Evolutionary conservation across 2,329 filamentous ascomycete species (phyloP).

Genomic region (Trichophyton schoenleinii): DNA sequence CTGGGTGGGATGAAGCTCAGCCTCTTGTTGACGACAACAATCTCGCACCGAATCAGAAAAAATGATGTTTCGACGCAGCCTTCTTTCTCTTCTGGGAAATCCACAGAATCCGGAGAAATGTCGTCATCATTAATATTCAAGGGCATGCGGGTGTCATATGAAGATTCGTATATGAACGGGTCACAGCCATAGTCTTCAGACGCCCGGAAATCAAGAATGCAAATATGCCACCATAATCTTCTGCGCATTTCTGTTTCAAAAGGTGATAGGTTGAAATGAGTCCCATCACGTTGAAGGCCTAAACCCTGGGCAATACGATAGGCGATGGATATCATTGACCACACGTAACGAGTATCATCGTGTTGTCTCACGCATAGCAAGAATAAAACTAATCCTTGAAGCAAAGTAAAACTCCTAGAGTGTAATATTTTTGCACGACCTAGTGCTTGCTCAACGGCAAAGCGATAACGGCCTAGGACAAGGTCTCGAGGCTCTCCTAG

Average conservation of each 20-base stretch:
- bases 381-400: conserved; percentile 52
- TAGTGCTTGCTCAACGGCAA: conserved; percentile 51
- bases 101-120: conserved; percentile 37
- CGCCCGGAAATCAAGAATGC: conserved; percentile 36
- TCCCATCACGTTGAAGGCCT: conserved; percentile 41
- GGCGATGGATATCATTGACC: conserved; percentile 32
- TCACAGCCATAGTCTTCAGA: conserved; percentile 41
- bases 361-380: conserved; percentile 38
- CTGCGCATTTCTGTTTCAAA: conserved; percentile 43
- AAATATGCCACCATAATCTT: conserved; percentile 41
- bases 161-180: conserved; percentile 30
- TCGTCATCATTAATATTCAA: conserved; percentile 43
- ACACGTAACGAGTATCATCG: conserved; percentile 32
- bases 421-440: conserved; percentile 51
- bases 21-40: conserved; percentile 33
- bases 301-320: conserved; percentile 34
- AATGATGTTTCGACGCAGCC: conserved; percentile 45
- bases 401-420: conserved; percentile 48
- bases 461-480: conserved; percentile 45
- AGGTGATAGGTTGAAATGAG: conserved; percentile 34
- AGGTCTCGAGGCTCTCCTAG: conserved; percentile 42
- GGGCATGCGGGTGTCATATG: conserved; percentile 38
- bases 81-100: conserved; percentile 36
- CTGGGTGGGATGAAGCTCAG: conserved; percentile 27
- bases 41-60: conserved; percentile 41